Evolutionary conservation across 1,284 basidiomycete species (phyloP).

Genomic region (Anthracocystis walkeri): DNA sequence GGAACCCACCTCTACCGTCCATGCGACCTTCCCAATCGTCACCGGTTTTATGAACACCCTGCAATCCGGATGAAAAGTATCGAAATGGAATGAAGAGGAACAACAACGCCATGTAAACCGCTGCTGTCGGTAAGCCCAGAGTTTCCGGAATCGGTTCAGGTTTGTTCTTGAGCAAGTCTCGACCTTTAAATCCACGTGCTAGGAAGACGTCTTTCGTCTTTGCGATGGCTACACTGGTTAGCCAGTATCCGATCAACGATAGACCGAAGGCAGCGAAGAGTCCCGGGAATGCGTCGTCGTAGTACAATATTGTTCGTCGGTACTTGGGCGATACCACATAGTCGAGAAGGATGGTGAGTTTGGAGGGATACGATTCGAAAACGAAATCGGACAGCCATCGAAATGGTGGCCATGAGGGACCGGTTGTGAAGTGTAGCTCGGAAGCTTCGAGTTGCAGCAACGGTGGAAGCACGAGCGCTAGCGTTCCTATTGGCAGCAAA

Average conservation of each 20-base stretch:
- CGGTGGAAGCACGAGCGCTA: slow-evolving; percentile 25
- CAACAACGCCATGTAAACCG: slow-evolving; percentile 85
- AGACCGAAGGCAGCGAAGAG: slow-evolving; percentile 48
- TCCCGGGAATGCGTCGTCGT: slow-evolving; percentile 51
- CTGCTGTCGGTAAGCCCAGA: slow-evolving; percentile 88
- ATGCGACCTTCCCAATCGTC: slow-evolving; percentile 56
- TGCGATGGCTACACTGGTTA: slow-evolving; percentile 41
- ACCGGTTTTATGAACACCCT: slow-evolving; percentile 22
- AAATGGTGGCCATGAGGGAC: slow-evolving; percentile 32
- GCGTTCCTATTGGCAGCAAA: slow-evolving; percentile 25
- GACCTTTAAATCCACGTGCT: slow-evolving; percentile 58
- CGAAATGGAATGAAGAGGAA: slow-evolving; percentile 68
- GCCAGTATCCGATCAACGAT: slow-evolving; percentile 44
- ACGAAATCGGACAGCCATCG: slow-evolving; percentile 17
- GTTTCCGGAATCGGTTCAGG: slow-evolving; percentile 82
- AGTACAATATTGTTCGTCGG: slow-evolving; percentile 20
- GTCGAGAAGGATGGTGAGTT: slow-evolving; percentile 16
- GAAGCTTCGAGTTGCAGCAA: slow-evolving; percentile 33
- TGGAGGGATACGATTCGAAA: slow-evolving; percentile 14
- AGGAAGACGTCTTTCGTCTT: slow-evolving; percentile 55
- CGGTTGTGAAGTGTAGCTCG: neutral
- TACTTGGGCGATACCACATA: neutral
- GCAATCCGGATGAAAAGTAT: slow-evolving; percentile 54
- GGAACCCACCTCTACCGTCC: slow-evolving; percentile 75
- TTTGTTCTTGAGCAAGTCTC: slow-evolving; percentile 62